Conservation (phyloP, 1,139 yeast species). For the Debaryomyces udenii region DNA sequence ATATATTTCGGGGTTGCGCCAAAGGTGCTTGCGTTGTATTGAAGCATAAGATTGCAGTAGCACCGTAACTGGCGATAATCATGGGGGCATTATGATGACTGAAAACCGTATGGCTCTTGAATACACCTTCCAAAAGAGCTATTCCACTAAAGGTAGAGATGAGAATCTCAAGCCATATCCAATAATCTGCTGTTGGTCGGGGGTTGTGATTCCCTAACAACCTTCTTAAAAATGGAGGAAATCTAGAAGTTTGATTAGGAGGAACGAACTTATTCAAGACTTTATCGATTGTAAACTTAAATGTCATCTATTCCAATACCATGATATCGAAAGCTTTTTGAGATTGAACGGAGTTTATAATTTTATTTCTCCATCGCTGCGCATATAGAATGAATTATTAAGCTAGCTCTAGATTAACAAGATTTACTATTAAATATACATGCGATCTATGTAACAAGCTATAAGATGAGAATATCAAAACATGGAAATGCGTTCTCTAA, state of each 20-base stretch:
- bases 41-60: constrained; percentile 64
- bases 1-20: constrained; percentile 66
- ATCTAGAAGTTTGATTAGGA: constrained; percentile 26
- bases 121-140: constrained; percentile 53
- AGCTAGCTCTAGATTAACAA: too few relatives aligned
- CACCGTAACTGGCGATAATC: constrained; percentile 68
- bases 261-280: constrained; percentile 33
- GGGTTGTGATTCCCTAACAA: constrained; percentile 38
- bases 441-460: constrained; percentile 1
- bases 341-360: too few relatives aligned
- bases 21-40: constrained; percentile 61
- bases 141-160: constrained; percentile 57
- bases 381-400: too few relatives aligned
- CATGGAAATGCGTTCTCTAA: background rate
- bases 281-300: constrained; percentile 45
- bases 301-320: constrained; percentile 32
- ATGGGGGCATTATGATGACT: constrained; percentile 48
- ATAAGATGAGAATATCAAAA: background rate
- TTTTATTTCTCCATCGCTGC: too few relatives aligned
- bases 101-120: constrained; percentile 50
- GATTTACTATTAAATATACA: too few relatives aligned
- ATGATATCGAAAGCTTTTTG: too few relatives aligned
- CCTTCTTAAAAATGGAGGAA: constrained; percentile 33
- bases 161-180: constrained; percentile 51
- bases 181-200: constrained; percentile 39